Evolutionary conservation across 2,329 filamentous ascomycete species (phyloP).

Genomic region (Fusarium miscanthi): DNA sequence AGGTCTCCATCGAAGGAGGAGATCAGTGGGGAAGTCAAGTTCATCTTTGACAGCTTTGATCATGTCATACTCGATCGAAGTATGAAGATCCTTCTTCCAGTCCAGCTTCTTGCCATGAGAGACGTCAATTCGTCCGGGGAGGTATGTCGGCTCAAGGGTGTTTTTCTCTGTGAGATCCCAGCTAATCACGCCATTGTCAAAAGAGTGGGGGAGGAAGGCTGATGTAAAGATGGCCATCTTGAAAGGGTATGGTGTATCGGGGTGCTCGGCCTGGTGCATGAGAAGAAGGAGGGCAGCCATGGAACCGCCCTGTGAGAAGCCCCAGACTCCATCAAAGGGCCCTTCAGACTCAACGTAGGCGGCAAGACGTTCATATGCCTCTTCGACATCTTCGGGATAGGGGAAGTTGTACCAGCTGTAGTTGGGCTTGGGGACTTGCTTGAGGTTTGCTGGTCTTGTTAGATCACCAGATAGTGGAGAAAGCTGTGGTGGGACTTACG

Average conservation of each 20-base stretch:
- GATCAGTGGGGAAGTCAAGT: neutral
- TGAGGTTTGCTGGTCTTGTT: neutral
- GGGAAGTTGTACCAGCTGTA: neutral
- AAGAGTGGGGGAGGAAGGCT: neutral
- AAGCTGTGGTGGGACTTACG: neutral
- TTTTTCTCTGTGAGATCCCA: neutral
- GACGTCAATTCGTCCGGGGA: neutral
- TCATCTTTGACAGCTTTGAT: neutral
- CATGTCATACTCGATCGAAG: neutral
- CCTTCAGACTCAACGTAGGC: neutral
- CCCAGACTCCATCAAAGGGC: neutral
- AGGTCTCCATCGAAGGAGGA: neutral
- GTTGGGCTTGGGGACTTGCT: neutral
- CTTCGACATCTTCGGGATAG: neutral
- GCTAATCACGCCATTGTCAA: neutral
- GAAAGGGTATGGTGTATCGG: neutral
- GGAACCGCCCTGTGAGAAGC: neutral
- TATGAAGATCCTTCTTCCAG: neutral
- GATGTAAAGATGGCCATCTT: constrained; percentile 1
- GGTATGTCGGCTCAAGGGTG: neutral
- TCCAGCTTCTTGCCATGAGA: neutral
- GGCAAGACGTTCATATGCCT: neutral
- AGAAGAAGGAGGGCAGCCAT: neutral
- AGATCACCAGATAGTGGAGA: neutral
- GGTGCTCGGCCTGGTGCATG: neutral